Evolutionary conservation across 192 early-diverging fungal species (phyloP).

Genomic region (Funneliformis geosporum): DNA sequence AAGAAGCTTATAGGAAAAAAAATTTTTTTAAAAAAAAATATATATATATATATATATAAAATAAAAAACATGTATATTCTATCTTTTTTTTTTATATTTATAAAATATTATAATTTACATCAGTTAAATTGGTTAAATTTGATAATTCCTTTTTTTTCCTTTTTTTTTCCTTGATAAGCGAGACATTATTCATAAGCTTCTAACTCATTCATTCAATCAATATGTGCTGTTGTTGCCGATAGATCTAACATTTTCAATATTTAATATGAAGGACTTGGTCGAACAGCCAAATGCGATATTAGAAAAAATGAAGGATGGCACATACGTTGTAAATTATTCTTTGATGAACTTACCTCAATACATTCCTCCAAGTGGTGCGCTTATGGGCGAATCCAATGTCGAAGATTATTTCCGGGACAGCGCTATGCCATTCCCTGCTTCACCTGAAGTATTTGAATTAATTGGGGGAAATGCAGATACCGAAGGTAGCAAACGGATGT

Average conservation of each 20-base stretch:
- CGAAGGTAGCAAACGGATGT: conserved; percentile 35
- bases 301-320: conserved; percentile 61
- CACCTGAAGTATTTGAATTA: conserved; percentile 40
- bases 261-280: conserved; percentile 51
- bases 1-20: no score
- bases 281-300: conserved; percentile 72
- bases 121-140: no score
- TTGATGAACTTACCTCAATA: conserved; percentile 38
- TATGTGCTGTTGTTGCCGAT: background rate
- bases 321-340: conserved; percentile 57
- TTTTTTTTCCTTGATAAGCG: background rate
- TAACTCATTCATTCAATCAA: background rate
- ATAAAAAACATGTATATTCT: no score
- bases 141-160: no score
- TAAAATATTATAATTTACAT: no score
- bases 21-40: no score
- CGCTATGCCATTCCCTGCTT: conserved; percentile 38
- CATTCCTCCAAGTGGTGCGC: conserved; percentile 35
- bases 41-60: no score
- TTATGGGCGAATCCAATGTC: conserved; percentile 23
- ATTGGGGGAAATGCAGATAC: conserved; percentile 42
- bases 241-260: conserved; percentile 1
- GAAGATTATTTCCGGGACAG: conserved; percentile 46
- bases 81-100: no score
- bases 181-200: background rate